A percentile compares a stretch with the other conserved stretches of the same genome.
phyloP scores from a whole-genome alignment of 768 basidiomycete species.

The Leccinum arenicola region DNA sequence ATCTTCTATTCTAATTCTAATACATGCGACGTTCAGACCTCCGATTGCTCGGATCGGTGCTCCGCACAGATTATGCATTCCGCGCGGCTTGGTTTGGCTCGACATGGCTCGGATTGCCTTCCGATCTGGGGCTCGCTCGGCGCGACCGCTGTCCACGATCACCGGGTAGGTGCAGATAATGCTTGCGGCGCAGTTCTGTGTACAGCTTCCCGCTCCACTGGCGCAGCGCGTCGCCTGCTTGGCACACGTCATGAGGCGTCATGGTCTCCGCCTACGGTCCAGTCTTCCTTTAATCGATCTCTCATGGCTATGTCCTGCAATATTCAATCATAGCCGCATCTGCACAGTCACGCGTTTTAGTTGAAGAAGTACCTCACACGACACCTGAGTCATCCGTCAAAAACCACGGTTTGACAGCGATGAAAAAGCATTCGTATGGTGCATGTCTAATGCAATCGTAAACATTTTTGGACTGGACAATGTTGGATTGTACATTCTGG shows the following conservation, averaged over 20 bases:
- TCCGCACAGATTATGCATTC: background rate
- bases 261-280: background rate
- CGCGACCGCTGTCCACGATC: background rate
- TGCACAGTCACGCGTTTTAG: background rate
- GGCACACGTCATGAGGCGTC: background rate
- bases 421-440: background rate
- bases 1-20: too few species aligned
- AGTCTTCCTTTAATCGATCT: background rate
- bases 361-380: background rate
- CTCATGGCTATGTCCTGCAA: background rate
- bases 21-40: background rate
- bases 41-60: background rate
- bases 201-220: background rate
- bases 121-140: background rate
- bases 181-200: background rate
- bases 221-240: background rate
- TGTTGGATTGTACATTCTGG: background rate
- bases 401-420: background rate
- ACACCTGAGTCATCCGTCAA: background rate
- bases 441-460: background rate
- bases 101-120: background rate
- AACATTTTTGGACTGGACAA: slow-evolving; percentile 8
- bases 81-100: background rate
- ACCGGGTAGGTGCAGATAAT: background rate
- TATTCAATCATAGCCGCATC: background rate